Evolutionary conservation across 768 basidiomycete genomes (phyloP), one percentile per base, ranked within the genome.

Genomic region (Xerocomellus dryophilus): DNA sequence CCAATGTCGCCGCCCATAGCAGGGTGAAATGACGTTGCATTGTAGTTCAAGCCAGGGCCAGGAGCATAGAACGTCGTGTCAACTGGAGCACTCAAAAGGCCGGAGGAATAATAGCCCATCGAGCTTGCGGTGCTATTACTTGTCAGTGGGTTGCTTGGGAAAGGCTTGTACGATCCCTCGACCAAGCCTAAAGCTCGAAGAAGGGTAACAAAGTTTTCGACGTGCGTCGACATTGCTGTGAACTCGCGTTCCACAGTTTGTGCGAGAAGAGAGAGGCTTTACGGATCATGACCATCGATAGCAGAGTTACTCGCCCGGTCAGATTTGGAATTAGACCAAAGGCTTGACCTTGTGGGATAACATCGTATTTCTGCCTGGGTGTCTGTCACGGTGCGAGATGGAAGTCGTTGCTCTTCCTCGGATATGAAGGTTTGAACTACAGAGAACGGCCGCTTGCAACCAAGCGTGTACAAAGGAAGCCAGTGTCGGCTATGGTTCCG

Each of bases 121-220:
- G 53, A 6, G 18, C 38, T 23, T 18, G 41, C 18, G 23, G 36
- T 48, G 21, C 5, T n/a, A 12, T 40, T 59, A 7, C 5, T 27
- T 9, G 36, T 8, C 32, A 49, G 40, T 14, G 43, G 18, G 21
- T 20, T 34, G 18, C 27, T 20, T 2, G 59, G 53, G 17, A 32
- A 44, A 42, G 53, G 58, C 17, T 61, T 61, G 47, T 42, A 56
- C 1, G 53, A 38, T 10, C 53, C 58, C 9, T 56, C 53, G 43
- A 60, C 53, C 53, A 60, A 49, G 23, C 47, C 10, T 43, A 61
- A 25, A 1, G 59, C 32, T 38, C 36, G 58, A 21, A 60, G 59
- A 18, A 56, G 43, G n/a, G 40, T 31, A 0, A 42, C 29, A 11
- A 61, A 54, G 5, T 15, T 53, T 45, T 29, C 57, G 34, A 25